A percentile compares a stretch with the other conserved stretches of the same genome.
phyloP scores from a whole-genome alignment of 2,329 filamentous ascomycete genomes.

The Lojkania enalia region DNA sequence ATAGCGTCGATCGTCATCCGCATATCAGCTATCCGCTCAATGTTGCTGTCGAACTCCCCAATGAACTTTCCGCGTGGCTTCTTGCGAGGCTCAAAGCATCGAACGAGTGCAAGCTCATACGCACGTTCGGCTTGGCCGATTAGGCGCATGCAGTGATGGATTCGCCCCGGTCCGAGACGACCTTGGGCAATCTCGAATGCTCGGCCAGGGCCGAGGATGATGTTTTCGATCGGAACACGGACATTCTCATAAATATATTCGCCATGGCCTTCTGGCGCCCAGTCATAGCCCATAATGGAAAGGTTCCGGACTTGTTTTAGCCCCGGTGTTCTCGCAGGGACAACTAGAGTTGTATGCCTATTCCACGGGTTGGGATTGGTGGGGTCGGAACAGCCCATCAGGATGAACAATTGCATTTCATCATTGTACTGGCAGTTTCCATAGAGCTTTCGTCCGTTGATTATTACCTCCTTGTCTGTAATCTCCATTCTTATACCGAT shows the following conservation, averaged over 20 bases:
- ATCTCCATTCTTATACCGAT: slow-evolving; percentile 46
- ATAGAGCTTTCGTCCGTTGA: slow-evolving; percentile 50
- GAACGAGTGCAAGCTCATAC: slow-evolving; percentile 47
- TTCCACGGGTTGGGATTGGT: slow-evolving; percentile 46
- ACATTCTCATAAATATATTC: slow-evolving; percentile 50
- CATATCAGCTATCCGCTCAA: slow-evolving; percentile 49
- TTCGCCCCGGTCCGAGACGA: slow-evolving; percentile 47
- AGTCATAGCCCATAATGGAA: slow-evolving; percentile 49
- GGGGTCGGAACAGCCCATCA: slow-evolving; percentile 48
- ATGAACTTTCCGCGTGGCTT: slow-evolving; percentile 47
- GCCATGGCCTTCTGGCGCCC: slow-evolving; percentile 49
- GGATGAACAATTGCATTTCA: slow-evolving; percentile 40
- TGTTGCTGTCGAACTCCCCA: slow-evolving; percentile 48
- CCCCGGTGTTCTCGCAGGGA: slow-evolving; percentile 44
- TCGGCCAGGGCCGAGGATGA: slow-evolving; percentile 47
- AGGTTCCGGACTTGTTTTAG: slow-evolving; percentile 47
- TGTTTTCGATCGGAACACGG: slow-evolving; percentile 46
- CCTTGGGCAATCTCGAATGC: slow-evolving; percentile 51
- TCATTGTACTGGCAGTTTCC: slow-evolving; percentile 47
- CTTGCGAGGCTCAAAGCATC: slow-evolving; percentile 44
- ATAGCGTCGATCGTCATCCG: slow-evolving; percentile 47
- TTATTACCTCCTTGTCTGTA: slow-evolving; percentile 43
- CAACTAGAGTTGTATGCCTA: slow-evolving; percentile 46
- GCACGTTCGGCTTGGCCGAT: slow-evolving; percentile 50
- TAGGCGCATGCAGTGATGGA: slow-evolving; percentile 50